Evolutionary conservation across 164 flowering plant genomes (phyloP).

Genomic region (Aristolochia californica): DNA sequence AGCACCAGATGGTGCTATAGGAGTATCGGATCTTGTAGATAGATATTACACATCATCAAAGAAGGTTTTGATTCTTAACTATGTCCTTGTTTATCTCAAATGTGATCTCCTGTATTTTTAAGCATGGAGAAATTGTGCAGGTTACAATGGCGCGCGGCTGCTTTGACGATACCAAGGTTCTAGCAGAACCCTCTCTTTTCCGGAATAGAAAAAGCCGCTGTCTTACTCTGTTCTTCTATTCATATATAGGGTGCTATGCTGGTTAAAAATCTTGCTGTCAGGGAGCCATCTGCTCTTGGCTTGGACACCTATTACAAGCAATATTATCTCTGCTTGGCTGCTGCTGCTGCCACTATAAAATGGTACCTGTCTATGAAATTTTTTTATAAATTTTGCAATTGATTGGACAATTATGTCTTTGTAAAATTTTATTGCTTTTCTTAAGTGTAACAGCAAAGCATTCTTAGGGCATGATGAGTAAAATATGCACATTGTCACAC

Average conservation of each 20-base stretch:
- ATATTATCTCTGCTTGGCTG: slow-evolving; percentile 95
- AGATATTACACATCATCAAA: slow-evolving; percentile 43
- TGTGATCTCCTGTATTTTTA: not conserved
- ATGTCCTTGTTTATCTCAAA: not conserved
- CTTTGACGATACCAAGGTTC: slow-evolving; percentile 98
- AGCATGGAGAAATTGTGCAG: slow-evolving; percentile 24
- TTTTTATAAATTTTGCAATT: not conserved
- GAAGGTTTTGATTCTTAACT: slow-evolving; percentile 43
- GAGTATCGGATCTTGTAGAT: slow-evolving; percentile 78
- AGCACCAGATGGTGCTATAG: slow-evolving; percentile 90
- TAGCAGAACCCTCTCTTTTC: slow-evolving; percentile 5
- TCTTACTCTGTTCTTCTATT: slow-evolving; percentile 2
- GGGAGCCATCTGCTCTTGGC: slow-evolving; percentile 95
- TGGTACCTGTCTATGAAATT: slow-evolving; percentile 40
- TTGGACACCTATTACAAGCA: slow-evolving; percentile 92
- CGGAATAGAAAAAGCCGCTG: slow-evolving; percentile 1
- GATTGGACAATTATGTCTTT: not conserved
- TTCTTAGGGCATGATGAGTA: no score
- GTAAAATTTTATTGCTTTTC: not conserved
- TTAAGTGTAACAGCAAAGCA: not conserved
- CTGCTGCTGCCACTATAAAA: slow-evolving; percentile 81
- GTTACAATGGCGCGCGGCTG: slow-evolving; percentile 78
- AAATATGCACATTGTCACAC: no score
- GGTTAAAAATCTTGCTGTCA: slow-evolving; percentile 71
- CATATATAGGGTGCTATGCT: slow-evolving; percentile 64